Evolutionary conservation across 2,329 filamentous ascomycete genomes (phyloP), one percentile per base, ranked within the genome.

Genomic region (Botrytis fabae): DNA sequence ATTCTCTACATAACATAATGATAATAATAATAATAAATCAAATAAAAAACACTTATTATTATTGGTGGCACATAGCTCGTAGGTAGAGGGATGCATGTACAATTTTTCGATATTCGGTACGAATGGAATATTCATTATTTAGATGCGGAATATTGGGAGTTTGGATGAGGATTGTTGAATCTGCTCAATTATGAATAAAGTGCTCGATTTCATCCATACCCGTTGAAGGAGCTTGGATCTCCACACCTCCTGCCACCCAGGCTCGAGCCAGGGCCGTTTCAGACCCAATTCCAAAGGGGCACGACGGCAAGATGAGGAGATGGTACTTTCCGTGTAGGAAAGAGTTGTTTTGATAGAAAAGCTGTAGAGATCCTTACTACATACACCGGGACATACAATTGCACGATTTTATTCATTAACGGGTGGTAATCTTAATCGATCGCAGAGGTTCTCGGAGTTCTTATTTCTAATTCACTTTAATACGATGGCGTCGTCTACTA

Each of bases 401-500:
- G 32, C 28, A 38, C 25, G 12, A 51, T 22, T 38, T 3, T 18
- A 7, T 40, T 42, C 65, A 14, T 57, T 42, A 2, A 42, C 32
- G 25, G 16, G 16, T 18, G 20, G 16, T 35, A 40, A 35, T 35
- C 28, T 35, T 35, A 25, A 25, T 46, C 32, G 42, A 65, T 35
- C 22, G 5, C 62, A 65, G 28, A 8, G 20, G 28, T 25, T 22
- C 5, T 66, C 38, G 16, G 7, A 3, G n/a, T 25, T 14, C n/a
- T 40, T n/a, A n/a, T 38, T 51, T 32, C 40, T 68, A 14, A 38
- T 25, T 42, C 3, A 8, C 35, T 42, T 54, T 2, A 42, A 35
- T 20, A 12, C 35, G 57, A 74, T 74, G 73, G 42, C 66, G 42
- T 9, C 40, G 62, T 42, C 48, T 42, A 22, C 60, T 7, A n/a